These are phyloP conservation scores for Boechera retrofracta DNA, from an alignment of 345 rosid genomes.

Conservation along the genomic window DNA sequence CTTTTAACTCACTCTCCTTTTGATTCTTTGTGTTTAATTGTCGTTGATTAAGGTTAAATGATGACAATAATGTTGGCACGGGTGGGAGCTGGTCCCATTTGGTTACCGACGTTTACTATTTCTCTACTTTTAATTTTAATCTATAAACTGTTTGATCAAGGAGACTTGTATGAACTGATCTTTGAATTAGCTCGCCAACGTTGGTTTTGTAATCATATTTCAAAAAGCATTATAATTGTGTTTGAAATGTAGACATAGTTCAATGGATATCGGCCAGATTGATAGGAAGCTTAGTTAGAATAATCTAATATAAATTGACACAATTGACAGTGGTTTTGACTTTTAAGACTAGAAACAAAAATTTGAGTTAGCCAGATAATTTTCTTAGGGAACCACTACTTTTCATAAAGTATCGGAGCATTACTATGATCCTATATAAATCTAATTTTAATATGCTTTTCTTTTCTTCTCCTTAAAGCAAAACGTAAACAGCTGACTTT, in stretches of 20 bases:
- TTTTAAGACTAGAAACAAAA: constrained; percentile 41
- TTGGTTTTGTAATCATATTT: constrained; percentile 40
- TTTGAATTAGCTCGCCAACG: constrained; percentile 29
- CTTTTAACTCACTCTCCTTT: constrained; percentile 7
- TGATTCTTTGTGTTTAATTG: constrained; percentile 10
- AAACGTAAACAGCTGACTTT: not conserved
- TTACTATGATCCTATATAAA: constrained; percentile 18
- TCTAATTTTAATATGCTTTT: not conserved
- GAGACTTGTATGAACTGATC: not conserved
- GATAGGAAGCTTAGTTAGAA: constrained; percentile 4
- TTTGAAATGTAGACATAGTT: constrained; percentile 29
- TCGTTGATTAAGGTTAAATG: constrained; percentile 39
- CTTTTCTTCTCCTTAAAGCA: not conserved
- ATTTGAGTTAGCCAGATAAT: constrained; percentile 42
- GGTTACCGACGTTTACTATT: constrained; percentile 46
- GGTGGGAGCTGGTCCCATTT: constrained; percentile 38
- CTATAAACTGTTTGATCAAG: constrained; percentile 38
- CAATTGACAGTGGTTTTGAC: constrained; percentile 42
- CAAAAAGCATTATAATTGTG: constrained; percentile 34
- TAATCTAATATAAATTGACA: constrained; percentile 22
- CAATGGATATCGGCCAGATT: constrained; percentile 23
- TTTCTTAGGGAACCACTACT: constrained; percentile 29
- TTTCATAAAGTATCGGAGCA: constrained; percentile 35
- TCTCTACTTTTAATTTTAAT: not conserved
- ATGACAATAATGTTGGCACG: constrained; percentile 39